Base-by-base conservation (phyloP, 2,329 filamentous ascomycete genomes). In the Emericellopsis cladophorae region DNA sequence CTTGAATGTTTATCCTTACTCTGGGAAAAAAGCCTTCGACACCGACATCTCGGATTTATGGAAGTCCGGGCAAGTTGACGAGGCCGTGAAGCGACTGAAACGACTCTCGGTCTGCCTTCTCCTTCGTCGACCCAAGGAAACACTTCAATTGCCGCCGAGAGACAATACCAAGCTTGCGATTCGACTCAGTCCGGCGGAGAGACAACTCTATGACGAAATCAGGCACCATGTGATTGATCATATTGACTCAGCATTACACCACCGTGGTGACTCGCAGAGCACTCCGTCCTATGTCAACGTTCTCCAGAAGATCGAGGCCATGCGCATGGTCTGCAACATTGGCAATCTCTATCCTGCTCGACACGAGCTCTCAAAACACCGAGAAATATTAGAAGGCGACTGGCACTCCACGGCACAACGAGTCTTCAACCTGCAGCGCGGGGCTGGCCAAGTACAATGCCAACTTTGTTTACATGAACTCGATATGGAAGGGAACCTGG, bases 301-400 rank as follows among this genome's bases (percentile, higher is more conserved):
- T 1, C 45, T 72, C 1, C 61, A 67, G 42, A 55, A 59, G 34
- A 67, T 73, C 24, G 63, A 72, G 23, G 51, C 55, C 0, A 48
- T 72, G 42, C 53, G 68, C 1, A 50, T 68, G 14, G 51, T 71
- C 4, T 72, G 69, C 31, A 64, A 70, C 36, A 48, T 70, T 1
- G 68, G 70, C 0, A 39, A 65, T 0, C 48, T 56, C n/a, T 68
- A 67, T 23, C 49, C 52, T 4, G 40, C 41, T 14, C 32, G 32
- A 26, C 24, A 26, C 24, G 24, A 26, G 10, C 24, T 26, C 24
- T 26, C 24, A 26, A 26, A 26, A 26, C 6, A 26, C 14, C 7
- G 16, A 34, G 14, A 6, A 18, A 34, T 34, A 7, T 18, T 34
- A 15, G 32, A 34, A 34, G 14, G 14, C 7, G 14, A 34, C 14